These are phyloP conservation scores for Phytopythium delawarense DNA, from an alignment of 352 stramenopile genomes.

Conservation along the genomic window DNA sequence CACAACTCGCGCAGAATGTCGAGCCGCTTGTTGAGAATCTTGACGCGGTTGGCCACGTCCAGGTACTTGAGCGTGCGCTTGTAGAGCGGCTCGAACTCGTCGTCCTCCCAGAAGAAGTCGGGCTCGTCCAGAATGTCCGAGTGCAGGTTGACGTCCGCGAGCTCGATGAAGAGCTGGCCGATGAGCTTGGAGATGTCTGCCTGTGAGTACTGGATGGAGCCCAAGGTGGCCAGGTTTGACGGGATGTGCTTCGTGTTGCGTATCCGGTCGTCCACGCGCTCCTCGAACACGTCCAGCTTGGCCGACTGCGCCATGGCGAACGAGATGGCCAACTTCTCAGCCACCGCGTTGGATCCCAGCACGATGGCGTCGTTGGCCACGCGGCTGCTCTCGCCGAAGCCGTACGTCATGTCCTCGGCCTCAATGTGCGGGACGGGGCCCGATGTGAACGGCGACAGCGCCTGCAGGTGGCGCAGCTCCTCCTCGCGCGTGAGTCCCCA, in stretches of 20 bases:
- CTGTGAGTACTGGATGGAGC: conserved; percentile 88
- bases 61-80: conserved; percentile 89
- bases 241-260: conserved; percentile 85
- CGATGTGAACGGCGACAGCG: conserved; percentile 46
- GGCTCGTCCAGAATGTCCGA: conserved; percentile 92
- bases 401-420: conserved; percentile 61
- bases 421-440: conserved; percentile 44
- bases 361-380: conserved; percentile 81
- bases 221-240: conserved; percentile 74
- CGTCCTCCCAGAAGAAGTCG: conserved; percentile 91
- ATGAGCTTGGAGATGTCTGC: conserved; percentile 91
- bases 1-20: conserved; percentile 91
- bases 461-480: conserved; percentile 42
- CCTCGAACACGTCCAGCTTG: conserved; percentile 91
- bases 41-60: conserved; percentile 88
- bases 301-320: conserved; percentile 92
- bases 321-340: conserved; percentile 89
- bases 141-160: conserved; percentile 91
- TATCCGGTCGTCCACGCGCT: conserved; percentile 81
- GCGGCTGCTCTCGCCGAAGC: conserved; percentile 41
- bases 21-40: conserved; percentile 92
- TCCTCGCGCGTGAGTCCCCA: conserved; percentile 62
- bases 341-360: conserved; percentile 56
- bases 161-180: conserved; percentile 85
- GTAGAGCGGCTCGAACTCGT: conserved; percentile 91